Evolutionary conservation across 1,284 basidiomycete genomes (phyloP).

Genomic region (Ceratobasidium papillatum): DNA sequence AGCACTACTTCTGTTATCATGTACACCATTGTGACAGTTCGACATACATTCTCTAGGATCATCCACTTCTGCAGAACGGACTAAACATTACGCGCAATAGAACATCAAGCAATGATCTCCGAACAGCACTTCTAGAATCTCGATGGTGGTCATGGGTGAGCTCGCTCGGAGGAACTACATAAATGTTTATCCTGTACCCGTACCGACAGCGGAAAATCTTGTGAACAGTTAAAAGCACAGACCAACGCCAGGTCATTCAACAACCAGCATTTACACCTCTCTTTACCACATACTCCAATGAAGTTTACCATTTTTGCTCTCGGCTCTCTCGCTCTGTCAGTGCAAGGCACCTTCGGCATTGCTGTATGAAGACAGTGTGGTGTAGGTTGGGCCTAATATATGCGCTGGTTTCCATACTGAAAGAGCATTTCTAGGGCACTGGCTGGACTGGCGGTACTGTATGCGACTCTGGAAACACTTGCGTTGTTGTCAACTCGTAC

Average conservation of each 20-base stretch:
- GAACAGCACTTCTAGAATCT: neutral
- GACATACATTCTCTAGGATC: neutral
- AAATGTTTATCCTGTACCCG: neutral
- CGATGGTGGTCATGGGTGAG: constrained; percentile 13
- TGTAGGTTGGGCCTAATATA: neutral
- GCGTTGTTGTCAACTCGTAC: neutral
- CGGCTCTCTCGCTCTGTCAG: constrained; percentile 9
- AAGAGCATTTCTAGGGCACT: neutral
- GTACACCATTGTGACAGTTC: neutral
- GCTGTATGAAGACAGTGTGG: constrained; percentile 30
- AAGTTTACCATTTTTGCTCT: constrained; percentile 11
- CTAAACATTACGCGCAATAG: neutral
- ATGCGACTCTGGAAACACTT: constrained; percentile 6
- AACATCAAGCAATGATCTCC: neutral
- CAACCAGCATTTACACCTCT: neutral
- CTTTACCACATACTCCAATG: constrained; percentile 15
- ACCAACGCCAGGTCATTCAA: neutral
- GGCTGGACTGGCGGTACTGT: constrained; percentile 18
- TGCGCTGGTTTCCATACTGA: neutral
- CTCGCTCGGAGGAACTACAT: constrained; percentile 32
- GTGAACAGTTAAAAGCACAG: constrained; percentile 16
- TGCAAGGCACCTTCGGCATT: neutral
- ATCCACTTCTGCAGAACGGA: neutral
- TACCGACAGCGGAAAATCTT: neutral
- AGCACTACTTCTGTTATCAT: constrained; percentile 27